Percentiles rank a stretch among this genome's conserved stretches.
Conservation (phyloP, 805 yeast species). For the Metschnikowia similis region DNA sequence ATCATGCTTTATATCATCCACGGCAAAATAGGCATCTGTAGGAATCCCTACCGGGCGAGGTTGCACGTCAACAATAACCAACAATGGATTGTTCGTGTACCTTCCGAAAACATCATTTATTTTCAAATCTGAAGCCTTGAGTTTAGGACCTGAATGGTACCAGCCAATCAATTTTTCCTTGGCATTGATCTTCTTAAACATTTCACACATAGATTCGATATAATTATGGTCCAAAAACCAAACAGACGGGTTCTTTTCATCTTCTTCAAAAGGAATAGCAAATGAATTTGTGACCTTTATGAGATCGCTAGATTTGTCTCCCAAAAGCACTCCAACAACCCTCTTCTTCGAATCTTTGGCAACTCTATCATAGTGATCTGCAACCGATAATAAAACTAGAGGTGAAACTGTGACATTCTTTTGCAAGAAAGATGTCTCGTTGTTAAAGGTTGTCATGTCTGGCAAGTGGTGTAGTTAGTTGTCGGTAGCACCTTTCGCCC, state of each 20-base stretch:
- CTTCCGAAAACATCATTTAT: slow-evolving; percentile 85
- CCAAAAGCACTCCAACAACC: slow-evolving; percentile 91
- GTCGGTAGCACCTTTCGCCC: slow-evolving; percentile 7
- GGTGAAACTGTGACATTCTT: slow-evolving; percentile 91
- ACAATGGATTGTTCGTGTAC: slow-evolving; percentile 74
- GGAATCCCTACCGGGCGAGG: slow-evolving; percentile 87
- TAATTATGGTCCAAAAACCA: slow-evolving; percentile 98
- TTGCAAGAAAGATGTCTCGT: slow-evolving; percentile 35
- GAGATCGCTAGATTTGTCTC: slow-evolving; percentile 57
- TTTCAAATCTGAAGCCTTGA: slow-evolving; percentile 80
- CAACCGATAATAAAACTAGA: slow-evolving; percentile 85
- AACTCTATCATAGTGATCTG: slow-evolving; percentile 90
- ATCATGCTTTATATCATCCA: slow-evolving; percentile 94
- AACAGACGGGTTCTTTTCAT: slow-evolving; percentile 81
- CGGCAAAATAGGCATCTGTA: slow-evolving; percentile 89
- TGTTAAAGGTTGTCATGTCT: slow-evolving; percentile 25
- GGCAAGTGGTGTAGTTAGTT: slow-evolving; percentile 1
- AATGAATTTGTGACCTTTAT: slow-evolving; percentile 85
- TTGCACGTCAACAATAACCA: slow-evolving; percentile 87
- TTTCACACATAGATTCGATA: slow-evolving; percentile 93
- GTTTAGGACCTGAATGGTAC: slow-evolving; percentile 97
- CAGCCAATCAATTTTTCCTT: slow-evolving; percentile 96
- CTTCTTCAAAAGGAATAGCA: slow-evolving; percentile 98
- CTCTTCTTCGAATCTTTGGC: slow-evolving; percentile 69
- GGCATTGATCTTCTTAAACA: slow-evolving; percentile 97